phyloP scores from a whole-genome alignment of 345 rosid genomes.

The Hibiscus tridactylites region DNA sequence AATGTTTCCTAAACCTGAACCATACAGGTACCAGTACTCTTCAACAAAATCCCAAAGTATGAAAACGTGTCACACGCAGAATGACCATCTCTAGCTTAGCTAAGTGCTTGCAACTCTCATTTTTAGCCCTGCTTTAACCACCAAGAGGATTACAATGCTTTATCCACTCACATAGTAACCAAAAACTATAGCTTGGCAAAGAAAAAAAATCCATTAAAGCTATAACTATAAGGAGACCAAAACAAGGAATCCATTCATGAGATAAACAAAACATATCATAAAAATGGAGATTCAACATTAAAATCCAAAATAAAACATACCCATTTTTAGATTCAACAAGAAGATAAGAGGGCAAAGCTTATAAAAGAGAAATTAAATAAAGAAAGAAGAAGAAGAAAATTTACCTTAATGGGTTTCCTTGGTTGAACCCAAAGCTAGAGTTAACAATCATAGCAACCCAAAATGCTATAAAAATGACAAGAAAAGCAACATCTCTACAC shows the following conservation, averaged over 20 bases:
- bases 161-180: not conserved
- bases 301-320: slow-evolving; percentile 1
- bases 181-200: not conserved
- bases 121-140: not conserved
- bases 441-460: slow-evolving; percentile 98
- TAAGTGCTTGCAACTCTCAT: not conserved
- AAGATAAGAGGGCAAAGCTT: slow-evolving; percentile 1
- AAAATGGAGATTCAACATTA: not conserved
- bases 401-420: slow-evolving; percentile 87
- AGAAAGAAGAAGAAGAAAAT: not conserved
- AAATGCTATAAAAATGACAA: slow-evolving; percentile 70
- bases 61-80: not conserved
- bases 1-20: not conserved
- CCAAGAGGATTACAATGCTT: not conserved
- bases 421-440: slow-evolving; percentile 95
- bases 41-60: not conserved
- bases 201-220: not conserved
- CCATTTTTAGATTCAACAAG: slow-evolving; percentile 17
- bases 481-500: slow-evolving; percentile 83
- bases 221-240: not conserved
- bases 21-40: not conserved
- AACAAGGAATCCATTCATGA: not conserved
- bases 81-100: not conserved
- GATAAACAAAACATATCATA: not conserved
- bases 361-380: not conserved